Evolutionary conservation across 75 land plant genomes (phyloP).

Genomic region (Gnetum montanum): DNA sequence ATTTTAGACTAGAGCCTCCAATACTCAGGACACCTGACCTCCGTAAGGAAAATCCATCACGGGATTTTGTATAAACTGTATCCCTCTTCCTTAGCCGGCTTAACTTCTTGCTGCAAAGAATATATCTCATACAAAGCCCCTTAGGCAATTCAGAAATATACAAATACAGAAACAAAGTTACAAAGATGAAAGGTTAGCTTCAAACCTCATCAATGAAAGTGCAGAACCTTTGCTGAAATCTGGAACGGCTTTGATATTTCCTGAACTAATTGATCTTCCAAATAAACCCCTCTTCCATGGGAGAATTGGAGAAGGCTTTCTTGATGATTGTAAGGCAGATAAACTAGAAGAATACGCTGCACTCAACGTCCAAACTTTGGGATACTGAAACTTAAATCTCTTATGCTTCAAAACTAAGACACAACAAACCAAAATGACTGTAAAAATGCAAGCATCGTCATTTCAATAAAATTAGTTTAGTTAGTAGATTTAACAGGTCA

Average conservation of each 20-base stretch:
- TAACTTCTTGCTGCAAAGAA: constrained; percentile 51
- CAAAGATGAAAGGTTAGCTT: not conserved
- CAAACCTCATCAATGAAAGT: constrained; percentile 30
- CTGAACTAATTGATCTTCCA: constrained; percentile 13
- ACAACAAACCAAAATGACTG: constrained; percentile 5
- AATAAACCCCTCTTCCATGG: constrained; percentile 77
- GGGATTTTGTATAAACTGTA: constrained; percentile 77
- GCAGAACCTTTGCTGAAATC: constrained; percentile 35
- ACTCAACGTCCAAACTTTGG: constrained; percentile 77
- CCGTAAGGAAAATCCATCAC: constrained; percentile 76
- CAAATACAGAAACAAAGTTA: not conserved
- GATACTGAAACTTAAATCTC: constrained; percentile 23
- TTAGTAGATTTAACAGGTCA: too few species aligned
- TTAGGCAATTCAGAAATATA: not conserved
- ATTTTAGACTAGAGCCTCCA: constrained; percentile 78
- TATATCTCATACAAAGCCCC: not conserved
- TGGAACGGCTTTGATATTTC: constrained; percentile 22
- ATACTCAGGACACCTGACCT: constrained; percentile 77
- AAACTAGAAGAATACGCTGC: constrained; percentile 2
- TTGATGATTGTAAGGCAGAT: constrained; percentile 11
- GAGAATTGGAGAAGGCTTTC: constrained; percentile 33
- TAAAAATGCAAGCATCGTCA: too few species aligned
- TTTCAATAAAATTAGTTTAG: too few species aligned
- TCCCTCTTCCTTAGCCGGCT: constrained; percentile 48
- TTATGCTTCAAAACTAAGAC: constrained; percentile 34